A percentile compares a stretch with the other conserved stretches of the same genome.
Evolutionary conservation across 2,329 filamentous ascomycete species (phyloP).

Genomic region (Tolypocladium cylindrosporum): DNA sequence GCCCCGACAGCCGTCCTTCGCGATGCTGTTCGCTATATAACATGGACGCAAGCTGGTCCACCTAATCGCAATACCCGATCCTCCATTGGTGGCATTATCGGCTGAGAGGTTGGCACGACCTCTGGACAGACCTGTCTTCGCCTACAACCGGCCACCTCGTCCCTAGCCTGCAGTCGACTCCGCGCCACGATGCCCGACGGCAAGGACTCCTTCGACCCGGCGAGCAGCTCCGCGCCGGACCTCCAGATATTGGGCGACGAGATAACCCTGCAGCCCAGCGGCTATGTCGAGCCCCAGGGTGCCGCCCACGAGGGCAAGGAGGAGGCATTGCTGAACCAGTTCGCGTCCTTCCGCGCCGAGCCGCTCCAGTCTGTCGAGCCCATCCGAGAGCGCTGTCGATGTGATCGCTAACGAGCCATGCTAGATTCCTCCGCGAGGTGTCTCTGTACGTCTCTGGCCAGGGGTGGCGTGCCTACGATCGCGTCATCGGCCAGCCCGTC

Average conservation of each 20-base stretch:
- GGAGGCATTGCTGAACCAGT: slow-evolving; percentile 66
- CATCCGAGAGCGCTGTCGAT: no score
- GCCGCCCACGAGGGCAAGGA: slow-evolving; percentile 46
- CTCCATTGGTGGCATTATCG: background rate
- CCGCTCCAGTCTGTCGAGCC: slow-evolving; percentile 34
- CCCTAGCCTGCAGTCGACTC: background rate
- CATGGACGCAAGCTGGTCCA: background rate
- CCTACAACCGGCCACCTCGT: background rate
- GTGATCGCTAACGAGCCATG: background rate
- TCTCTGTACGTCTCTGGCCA: slow-evolving; percentile 86
- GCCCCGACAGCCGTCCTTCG: background rate
- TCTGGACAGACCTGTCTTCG: background rate
- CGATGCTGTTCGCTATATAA: background rate
- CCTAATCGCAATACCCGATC: background rate
- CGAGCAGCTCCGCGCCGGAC: slow-evolving; percentile 51
- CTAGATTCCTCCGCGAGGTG: slow-evolving; percentile 83
- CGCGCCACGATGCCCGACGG: slow-evolving; percentile 17
- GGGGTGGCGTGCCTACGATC: slow-evolving; percentile 91
- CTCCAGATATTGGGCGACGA: slow-evolving; percentile 66
- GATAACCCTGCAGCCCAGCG: slow-evolving; percentile 65
- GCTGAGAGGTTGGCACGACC: background rate
- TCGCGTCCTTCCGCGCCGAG: slow-evolving; percentile 72
- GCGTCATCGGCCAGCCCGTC: slow-evolving; percentile 80
- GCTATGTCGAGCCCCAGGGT: slow-evolving; percentile 45
- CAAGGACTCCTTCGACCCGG: slow-evolving; percentile 18